These are phyloP conservation scores for Fusarium miscanthi DNA, from an alignment of 2,329 filamentous ascomycete genomes.

Conservation along the genomic window DNA sequence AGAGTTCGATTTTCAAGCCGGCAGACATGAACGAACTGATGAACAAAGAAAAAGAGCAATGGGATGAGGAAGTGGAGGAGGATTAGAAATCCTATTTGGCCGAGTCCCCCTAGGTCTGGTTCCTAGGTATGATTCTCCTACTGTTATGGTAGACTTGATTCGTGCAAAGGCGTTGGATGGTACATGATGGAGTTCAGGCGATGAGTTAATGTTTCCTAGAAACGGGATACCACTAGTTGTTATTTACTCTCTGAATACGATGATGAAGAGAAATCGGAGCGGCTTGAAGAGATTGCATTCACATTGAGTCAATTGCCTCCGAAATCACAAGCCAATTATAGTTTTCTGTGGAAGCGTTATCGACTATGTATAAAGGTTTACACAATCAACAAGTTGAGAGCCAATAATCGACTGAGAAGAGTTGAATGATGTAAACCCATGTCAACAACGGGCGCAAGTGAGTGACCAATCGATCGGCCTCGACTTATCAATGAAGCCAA, in stretches of 20 bases:
- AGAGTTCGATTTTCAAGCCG: conserved; percentile 78
- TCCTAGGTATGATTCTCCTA: neutral
- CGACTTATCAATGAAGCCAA: conserved; percentile 22
- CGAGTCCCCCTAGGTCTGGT: conserved; percentile 8
- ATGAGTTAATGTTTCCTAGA: conserved; percentile 6
- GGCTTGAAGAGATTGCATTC: neutral
- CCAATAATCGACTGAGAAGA: conserved; percentile 6
- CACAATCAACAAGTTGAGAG: conserved; percentile 5
- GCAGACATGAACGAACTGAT: conserved; percentile 78
- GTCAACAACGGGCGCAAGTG: conserved; percentile 11
- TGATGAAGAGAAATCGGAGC: neutral
- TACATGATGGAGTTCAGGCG: conserved; percentile 18
- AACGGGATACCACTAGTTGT: conserved; percentile 23
- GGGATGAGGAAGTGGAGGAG: conserved; percentile 83
- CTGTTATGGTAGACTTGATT: conserved; percentile 5
- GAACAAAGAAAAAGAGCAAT: conserved; percentile 80
- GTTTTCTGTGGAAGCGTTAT: conserved; percentile 2
- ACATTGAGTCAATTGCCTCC: neutral
- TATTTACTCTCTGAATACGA: neutral
- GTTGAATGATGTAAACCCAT: conserved; percentile 20
- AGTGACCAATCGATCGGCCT: conserved; percentile 23
- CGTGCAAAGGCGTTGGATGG: conserved; percentile 30
- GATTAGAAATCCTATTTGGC: conserved; percentile 52
- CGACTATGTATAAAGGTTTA: conserved; percentile 16
- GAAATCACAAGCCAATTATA: neutral